A percentile compares a stretch with the other conserved stretches of the same genome.
Evolutionary conservation across 2,329 filamentous ascomycete species (phyloP).

Genomic region (Teratosphaeria pseudoeucalypti): DNA sequence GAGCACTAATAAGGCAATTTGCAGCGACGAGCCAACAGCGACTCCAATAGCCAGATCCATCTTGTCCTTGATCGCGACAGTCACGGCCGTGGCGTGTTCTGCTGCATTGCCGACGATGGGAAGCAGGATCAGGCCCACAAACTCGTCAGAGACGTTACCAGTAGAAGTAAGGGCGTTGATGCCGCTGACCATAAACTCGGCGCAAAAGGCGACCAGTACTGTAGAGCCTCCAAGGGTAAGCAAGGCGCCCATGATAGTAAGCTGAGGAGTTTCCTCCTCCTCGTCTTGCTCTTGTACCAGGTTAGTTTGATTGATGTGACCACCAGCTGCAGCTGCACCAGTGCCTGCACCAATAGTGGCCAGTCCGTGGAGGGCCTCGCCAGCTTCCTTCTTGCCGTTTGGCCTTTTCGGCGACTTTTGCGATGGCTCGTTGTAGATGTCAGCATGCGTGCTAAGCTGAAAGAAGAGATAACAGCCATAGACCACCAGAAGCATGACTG

Average conservation of each 20-base stretch:
- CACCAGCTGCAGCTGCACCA: constrained; percentile 40
- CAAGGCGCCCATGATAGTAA: constrained; percentile 63
- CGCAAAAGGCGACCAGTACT: constrained; percentile 68
- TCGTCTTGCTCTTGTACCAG: constrained; percentile 40
- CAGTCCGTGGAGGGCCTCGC: constrained; percentile 40
- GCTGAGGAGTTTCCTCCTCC: constrained; percentile 66
- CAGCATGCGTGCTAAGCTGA: constrained; percentile 75
- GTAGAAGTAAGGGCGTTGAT: constrained; percentile 44
- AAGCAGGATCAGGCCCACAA: constrained; percentile 53
- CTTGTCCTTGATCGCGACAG: constrained; percentile 53
- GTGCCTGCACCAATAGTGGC: constrained; percentile 44
- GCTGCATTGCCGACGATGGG: constrained; percentile 58
- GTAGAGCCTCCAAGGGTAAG: constrained; percentile 62
- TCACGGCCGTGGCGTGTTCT: constrained; percentile 54
- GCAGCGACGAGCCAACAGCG: constrained; percentile 55
- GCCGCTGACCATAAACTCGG: constrained; percentile 53
- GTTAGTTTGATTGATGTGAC: constrained; percentile 37
- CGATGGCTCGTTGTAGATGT: constrained; percentile 69
- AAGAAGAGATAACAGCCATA: constrained; percentile 81
- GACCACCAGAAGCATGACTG: constrained; percentile 71
- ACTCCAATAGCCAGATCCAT: constrained; percentile 60
- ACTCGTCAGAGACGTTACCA: constrained; percentile 44
- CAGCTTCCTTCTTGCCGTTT: constrained; percentile 36
- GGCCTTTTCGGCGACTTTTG: constrained; percentile 60
- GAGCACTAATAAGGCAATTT: constrained; percentile 53